These are phyloP conservation scores for Penicillium fuscoglaucum DNA, from an alignment of 2,329 filamentous ascomycete species.

Conservation along the genomic window DNA sequence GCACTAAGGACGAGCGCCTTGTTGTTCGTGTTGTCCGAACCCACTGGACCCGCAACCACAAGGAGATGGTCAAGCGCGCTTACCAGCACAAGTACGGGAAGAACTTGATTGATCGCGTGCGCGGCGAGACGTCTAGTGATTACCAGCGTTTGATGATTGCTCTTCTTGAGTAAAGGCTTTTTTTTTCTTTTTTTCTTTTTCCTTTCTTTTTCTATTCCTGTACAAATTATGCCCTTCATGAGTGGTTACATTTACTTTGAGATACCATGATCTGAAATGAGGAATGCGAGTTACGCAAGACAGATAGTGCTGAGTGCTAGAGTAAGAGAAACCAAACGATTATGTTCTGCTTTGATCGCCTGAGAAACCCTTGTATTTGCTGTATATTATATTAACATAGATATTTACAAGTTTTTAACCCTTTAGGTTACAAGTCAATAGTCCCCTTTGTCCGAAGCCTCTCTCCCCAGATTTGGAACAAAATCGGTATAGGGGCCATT, in stretches of 20 bases:
- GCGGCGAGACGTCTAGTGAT: slow-evolving; percentile 81
- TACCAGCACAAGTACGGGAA: slow-evolving; percentile 71
- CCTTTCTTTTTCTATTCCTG: slow-evolving; percentile 1
- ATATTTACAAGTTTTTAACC: not conserved
- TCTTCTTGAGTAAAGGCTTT: slow-evolving; percentile 45
- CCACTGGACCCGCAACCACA: slow-evolving; percentile 77
- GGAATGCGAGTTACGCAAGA: not conserved
- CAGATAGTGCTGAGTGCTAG: not conserved
- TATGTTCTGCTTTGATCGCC: not conserved
- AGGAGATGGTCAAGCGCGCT: slow-evolving; percentile 75
- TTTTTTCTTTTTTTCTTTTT: not conserved
- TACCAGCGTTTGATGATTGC: slow-evolving; percentile 76
- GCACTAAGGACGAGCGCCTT: slow-evolving; percentile 81
- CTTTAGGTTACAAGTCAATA: not conserved
- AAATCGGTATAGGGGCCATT: no score
- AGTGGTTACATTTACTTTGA: not conserved
- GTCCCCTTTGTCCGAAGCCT: not conserved
- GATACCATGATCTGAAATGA: slow-evolving; percentile 9
- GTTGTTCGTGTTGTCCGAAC: slow-evolving; percentile 73
- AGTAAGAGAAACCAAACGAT: not conserved
- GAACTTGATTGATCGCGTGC: slow-evolving; percentile 68
- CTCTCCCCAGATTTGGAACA: not conserved
- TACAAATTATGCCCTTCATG: slow-evolving; percentile 2
- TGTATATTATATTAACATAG: not conserved
- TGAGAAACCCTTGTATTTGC: not conserved